Conservation (phyloP, 306 rosid genomes). For the Lagenaria siceraria region DNA sequence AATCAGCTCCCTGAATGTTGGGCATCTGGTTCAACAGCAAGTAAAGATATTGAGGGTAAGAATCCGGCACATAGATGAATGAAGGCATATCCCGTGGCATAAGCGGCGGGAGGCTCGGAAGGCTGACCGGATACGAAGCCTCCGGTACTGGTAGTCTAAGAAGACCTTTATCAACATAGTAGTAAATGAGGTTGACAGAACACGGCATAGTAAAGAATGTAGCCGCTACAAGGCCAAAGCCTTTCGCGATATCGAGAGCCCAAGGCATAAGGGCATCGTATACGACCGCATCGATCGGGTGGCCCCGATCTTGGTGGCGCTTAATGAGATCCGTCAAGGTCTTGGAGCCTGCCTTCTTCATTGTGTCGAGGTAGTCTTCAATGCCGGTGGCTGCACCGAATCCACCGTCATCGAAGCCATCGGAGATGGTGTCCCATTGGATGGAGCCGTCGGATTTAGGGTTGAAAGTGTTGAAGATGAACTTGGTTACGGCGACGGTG, state of each 20-base stretch:
- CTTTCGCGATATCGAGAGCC: constrained; percentile 42
- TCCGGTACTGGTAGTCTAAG: constrained; percentile 24
- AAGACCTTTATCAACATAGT: constrained; percentile 24
- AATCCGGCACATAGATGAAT: constrained; percentile 16
- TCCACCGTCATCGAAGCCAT: constrained; percentile 53
- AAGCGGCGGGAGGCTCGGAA: constrained; percentile 41
- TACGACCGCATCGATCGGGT: constrained; percentile 27
- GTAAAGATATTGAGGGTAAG: constrained; percentile 41
- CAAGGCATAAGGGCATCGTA: constrained; percentile 40
- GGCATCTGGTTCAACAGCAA: constrained; percentile 37
- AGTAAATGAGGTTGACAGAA: constrained; percentile 31
- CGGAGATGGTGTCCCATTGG: constrained; percentile 48
- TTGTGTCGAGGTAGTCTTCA: constrained; percentile 16
- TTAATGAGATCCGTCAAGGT: constrained; percentile 28
- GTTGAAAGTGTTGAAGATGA: constrained; percentile 31
- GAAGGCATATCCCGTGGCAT: constrained; percentile 38
- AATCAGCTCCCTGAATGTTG: constrained; percentile 34
- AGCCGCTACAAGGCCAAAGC: constrained; percentile 24
- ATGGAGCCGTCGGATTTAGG: constrained; percentile 14
- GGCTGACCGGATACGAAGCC: constrained; percentile 1
- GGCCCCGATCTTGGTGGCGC: constrained; percentile 12
- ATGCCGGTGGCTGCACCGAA: constrained; percentile 21
- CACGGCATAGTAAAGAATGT: constrained; percentile 46
- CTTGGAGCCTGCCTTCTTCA: constrained; percentile 30
- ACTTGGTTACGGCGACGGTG: constrained; percentile 40